These are phyloP conservation scores for Dictyostelium capitatum DNA, from an alignment of 78 protist genomes.

Conservation along the genomic window DNA sequence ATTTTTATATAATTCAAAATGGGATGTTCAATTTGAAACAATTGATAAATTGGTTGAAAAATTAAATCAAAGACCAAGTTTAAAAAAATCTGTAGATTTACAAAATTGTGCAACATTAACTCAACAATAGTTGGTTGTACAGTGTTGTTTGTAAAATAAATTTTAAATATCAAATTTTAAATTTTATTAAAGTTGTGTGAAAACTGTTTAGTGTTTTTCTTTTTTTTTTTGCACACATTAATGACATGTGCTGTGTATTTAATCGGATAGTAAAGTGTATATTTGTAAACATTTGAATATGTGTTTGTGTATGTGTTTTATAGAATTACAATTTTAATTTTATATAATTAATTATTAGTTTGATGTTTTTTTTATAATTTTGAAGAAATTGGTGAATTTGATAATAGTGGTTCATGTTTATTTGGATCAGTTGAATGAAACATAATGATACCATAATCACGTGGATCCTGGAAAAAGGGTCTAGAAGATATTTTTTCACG, in stretches of 20 bases:
- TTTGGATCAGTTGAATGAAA: slow-evolving; percentile 19
- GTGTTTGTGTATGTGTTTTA: neutral
- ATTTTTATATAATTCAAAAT: slow-evolving; percentile 86
- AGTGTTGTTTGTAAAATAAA: neutral
- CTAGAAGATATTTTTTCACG: neutral
- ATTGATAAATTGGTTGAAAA: slow-evolving; percentile 80
- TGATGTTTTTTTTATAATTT: neutral
- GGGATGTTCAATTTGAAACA: slow-evolving; percentile 78
- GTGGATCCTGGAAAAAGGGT: slow-evolving; percentile 70
- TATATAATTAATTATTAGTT: no score
- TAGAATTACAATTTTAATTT: neutral
- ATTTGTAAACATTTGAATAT: no score
- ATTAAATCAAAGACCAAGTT: slow-evolving; percentile 1
- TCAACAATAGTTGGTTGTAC: neutral
- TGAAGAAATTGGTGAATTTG: slow-evolving; percentile 18
- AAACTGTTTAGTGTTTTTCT: neutral
- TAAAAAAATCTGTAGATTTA: neutral
- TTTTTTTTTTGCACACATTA: no score
- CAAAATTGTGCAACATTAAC: slow-evolving; percentile 13
- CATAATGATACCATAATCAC: slow-evolving; percentile 54
- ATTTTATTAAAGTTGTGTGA: no score
- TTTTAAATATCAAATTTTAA: no score
- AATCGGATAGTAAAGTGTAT: no score
- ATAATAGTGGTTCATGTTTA: slow-evolving; percentile 9
- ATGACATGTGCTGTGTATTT: no score